A percentile compares a stretch with the other conserved stretches of the same genome.
These are phyloP conservation scores for Priceomyces melissophilus DNA, from an alignment of 805 yeast species.

Conservation along the genomic window DNA sequence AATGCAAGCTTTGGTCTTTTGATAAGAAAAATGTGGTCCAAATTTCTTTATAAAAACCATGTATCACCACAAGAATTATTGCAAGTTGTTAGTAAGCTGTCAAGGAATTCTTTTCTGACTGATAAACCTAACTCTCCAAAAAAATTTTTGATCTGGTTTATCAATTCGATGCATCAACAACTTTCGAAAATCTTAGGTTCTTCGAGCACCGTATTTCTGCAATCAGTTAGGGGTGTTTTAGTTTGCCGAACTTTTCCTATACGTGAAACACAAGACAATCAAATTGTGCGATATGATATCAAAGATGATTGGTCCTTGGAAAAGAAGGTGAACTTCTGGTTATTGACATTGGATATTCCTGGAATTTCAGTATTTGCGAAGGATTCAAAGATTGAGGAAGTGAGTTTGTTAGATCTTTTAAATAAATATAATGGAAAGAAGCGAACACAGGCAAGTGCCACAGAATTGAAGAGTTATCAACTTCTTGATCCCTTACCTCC, in stretches of 20 bases:
- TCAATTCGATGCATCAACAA: conserved; percentile 43
- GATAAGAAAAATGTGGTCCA: conserved; percentile 63
- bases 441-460: conserved; percentile 29
- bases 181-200: conserved; percentile 7
- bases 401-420: conserved; percentile 43
- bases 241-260: conserved; percentile 18
- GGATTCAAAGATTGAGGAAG: conserved; percentile 46
- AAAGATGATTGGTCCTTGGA: conserved; percentile 4
- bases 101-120: conserved; percentile 41
- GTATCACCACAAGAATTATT: conserved; percentile 67
- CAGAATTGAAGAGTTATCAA: conserved; percentile 34
- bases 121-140: conserved; percentile 50
- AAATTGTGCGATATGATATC: conserved; percentile 22
- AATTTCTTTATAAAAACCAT: conserved; percentile 53
- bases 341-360: conserved; percentile 56
- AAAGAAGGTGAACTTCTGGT: conserved; percentile 39
- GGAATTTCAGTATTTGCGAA: conserved; percentile 16
- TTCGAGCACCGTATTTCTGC: conserved; percentile 21
- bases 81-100: conserved; percentile 42
- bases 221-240: conserved; percentile 54
- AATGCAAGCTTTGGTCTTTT: conserved; percentile 43
- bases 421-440: conserved; percentile 32
- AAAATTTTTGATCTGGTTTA: conserved; percentile 55
- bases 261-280: conserved; percentile 10
- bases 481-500: conserved; percentile 46